Conservation (phyloP, 352 stramenopile genomes). For the Salisapilia sapeloensis region DNA sequence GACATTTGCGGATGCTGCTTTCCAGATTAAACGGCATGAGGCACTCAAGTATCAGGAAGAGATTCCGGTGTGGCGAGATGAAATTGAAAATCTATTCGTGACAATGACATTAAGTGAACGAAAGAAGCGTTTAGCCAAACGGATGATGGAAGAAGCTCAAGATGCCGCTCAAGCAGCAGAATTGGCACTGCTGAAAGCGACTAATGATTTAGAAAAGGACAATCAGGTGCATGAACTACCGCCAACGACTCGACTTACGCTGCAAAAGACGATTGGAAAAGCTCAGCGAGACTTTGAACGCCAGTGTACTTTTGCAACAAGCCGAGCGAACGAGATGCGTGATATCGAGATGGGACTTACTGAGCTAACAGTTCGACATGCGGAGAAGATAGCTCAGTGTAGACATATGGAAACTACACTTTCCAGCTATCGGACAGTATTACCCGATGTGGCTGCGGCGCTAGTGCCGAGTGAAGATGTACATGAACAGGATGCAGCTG, state of each 20-base stretch:
- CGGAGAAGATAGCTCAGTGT: constrained; percentile 37
- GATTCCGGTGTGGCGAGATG: constrained; percentile 28
- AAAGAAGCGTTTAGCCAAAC: constrained; percentile 32
- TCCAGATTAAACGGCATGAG: constrained; percentile 27
- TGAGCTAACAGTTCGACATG: constrained; percentile 50
- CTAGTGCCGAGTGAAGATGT: constrained; percentile 10
- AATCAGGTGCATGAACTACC: constrained; percentile 13
- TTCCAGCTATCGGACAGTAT: constrained; percentile 19
- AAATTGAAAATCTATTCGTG: constrained; percentile 46
- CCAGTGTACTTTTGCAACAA: constrained; percentile 45
- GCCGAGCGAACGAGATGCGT: constrained; percentile 48
- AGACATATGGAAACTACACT: constrained; percentile 39
- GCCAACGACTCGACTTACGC: constrained; percentile 16
- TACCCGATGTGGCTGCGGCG: constrained; percentile 30
- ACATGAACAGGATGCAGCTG: constrained; percentile 19
- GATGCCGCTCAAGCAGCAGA: constrained; percentile 22
- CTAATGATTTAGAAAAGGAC: constrained; percentile 29
- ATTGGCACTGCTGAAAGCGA: constrained; percentile 24
- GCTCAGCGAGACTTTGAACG: constrained; percentile 32
- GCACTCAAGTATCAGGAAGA: constrained; percentile 53
- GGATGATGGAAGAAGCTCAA: constrained; percentile 27
- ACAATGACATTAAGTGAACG: constrained; percentile 52
- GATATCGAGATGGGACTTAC: constrained; percentile 44
- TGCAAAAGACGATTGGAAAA: constrained; percentile 17
- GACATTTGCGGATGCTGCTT: constrained; percentile 20